Evolutionary conservation across 2,329 filamentous ascomycete genomes (phyloP).

Genomic region (Hypoxylon sp.): DNA sequence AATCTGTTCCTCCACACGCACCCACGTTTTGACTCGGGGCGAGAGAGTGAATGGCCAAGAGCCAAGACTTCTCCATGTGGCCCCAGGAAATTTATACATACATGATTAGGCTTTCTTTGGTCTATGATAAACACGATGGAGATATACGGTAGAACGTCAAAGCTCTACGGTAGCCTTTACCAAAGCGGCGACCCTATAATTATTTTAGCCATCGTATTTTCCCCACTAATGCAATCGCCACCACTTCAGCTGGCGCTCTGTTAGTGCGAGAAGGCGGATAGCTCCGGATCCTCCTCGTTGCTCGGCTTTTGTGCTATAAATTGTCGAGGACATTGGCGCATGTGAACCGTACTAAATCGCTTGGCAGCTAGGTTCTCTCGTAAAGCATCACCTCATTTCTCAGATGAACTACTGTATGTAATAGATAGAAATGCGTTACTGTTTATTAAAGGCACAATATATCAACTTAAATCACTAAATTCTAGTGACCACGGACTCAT

Average conservation of each 20-base stretch:
- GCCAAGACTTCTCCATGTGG: conserved; percentile 16
- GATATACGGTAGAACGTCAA: background rate
- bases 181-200: no score
- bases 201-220: conserved; percentile 16
- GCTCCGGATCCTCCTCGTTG: conserved; percentile 9
- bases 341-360: background rate
- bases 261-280: conserved; percentile 16
- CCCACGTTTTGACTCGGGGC: background rate
- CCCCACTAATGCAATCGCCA: conserved; percentile 29
- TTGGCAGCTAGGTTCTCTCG: background rate
- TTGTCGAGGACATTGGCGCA: background rate
- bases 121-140: background rate
- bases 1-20: background rate
- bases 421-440: background rate
- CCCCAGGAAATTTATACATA: background rate
- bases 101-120: background rate
- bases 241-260: background rate
- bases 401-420: background rate
- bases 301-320: conserved; percentile 19
- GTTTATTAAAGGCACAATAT: background rate
- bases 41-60: conserved; percentile 1
- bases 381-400: background rate
- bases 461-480: conserved; percentile 10
- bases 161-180: background rate
- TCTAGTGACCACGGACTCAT: conserved; percentile 4